These are phyloP conservation scores for Spergularia azorica DNA, from an alignment of 179 eudicot species.

Conservation along the genomic window DNA sequence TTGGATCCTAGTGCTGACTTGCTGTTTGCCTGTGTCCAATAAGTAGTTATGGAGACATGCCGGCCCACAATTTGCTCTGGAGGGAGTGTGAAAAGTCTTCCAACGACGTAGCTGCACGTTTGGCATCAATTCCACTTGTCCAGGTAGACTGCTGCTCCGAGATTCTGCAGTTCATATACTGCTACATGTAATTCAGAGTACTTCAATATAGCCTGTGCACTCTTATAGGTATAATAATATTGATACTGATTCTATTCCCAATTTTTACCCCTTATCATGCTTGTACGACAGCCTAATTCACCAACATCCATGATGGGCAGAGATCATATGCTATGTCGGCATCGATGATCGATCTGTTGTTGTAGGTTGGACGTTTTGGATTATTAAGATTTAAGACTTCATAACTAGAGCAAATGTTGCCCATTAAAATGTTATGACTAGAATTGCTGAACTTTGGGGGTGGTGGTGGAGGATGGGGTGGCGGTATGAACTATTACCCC, in stretches of 20 bases:
- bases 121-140: constrained; percentile 88
- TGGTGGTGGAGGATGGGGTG: neutral
- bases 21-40: constrained; percentile 10
- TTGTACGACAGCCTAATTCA: neutral
- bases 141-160: constrained; percentile 50
- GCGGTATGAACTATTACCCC: neutral
- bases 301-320: neutral
- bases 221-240: neutral
- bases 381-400: too few relatives aligned
- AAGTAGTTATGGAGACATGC: constrained; percentile 90
- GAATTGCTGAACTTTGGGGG: neutral
- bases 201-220: neutral
- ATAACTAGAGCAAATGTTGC: neutral
- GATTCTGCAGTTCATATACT: neutral
- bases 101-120: constrained; percentile 75
- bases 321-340: neutral
- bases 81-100: constrained; percentile 90
- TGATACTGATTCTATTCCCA: neutral
- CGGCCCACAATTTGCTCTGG: constrained; percentile 93
- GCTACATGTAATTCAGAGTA: neutral
- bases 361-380: neutral
- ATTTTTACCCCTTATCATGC: neutral
- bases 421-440: neutral
- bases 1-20: constrained; percentile 8
- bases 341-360: neutral